Percentiles rank a stretch among this genome's conserved stretches.
Evolutionary conservation across 106 monocot genomes (phyloP).

Genomic region (Chionographis japonica): DNA sequence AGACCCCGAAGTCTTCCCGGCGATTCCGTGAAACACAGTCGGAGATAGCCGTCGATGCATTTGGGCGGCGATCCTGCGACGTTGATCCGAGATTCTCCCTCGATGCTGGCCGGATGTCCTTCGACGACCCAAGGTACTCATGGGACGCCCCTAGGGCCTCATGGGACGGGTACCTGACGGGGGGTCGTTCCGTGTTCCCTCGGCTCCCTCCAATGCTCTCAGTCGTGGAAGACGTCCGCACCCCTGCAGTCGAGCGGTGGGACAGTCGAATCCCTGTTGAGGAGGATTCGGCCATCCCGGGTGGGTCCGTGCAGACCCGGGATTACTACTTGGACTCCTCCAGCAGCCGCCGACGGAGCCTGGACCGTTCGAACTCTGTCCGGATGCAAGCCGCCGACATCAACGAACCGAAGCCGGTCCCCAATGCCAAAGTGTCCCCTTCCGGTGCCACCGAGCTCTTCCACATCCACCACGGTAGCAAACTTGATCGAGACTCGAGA

Average conservation of each 20-base stretch:
- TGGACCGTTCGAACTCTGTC: slow-evolving; percentile 46
- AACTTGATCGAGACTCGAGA: slow-evolving; percentile 40
- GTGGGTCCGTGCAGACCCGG: slow-evolving; percentile 54
- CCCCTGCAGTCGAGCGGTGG: slow-evolving; percentile 30
- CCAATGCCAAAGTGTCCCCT: slow-evolving; percentile 42
- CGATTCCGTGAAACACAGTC: slow-evolving; percentile 21
- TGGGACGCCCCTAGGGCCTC: slow-evolving; percentile 67
- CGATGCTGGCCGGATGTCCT: slow-evolving; percentile 49
- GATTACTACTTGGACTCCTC: slow-evolving; percentile 64
- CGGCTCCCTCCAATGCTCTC: slow-evolving; percentile 59
- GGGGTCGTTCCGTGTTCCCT: slow-evolving; percentile 16
- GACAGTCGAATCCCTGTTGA: slow-evolving; percentile 70
- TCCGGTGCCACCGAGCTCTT: slow-evolving; percentile 47
- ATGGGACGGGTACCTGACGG: slow-evolving; percentile 51
- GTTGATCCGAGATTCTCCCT: slow-evolving; percentile 63
- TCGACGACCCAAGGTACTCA: slow-evolving; percentile 54
- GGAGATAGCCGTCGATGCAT: slow-evolving; percentile 24
- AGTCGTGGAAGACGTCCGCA: slow-evolving; percentile 26
- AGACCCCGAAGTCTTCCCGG: slow-evolving; percentile 7
- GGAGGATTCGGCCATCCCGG: slow-evolving; percentile 40
- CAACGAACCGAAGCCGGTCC: slow-evolving; percentile 11
- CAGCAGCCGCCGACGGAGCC: slow-evolving; percentile 40
- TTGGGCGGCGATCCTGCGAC: slow-evolving; percentile 41
- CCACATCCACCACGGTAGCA: slow-evolving; percentile 14
- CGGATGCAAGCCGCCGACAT: slow-evolving; percentile 15